A percentile compares a stretch with the other conserved stretches of the same genome.
Conservation (phyloP, 176 grass and related monocot genomes). For the Guadua angustifolia region DNA sequence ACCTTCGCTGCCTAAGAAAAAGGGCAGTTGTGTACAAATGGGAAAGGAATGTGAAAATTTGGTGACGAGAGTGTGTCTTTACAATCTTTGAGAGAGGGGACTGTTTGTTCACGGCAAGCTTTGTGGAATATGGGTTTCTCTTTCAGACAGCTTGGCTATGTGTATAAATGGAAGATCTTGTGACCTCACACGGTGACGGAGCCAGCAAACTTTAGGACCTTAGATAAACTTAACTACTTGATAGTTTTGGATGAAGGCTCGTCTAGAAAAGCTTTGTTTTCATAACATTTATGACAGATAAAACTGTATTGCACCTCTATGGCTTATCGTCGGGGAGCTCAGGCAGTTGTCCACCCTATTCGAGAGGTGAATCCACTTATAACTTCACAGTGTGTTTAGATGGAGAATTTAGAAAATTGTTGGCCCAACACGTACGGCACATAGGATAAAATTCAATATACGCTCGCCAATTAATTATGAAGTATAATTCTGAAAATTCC, state of each 20-base stretch:
- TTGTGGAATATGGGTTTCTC: background rate
- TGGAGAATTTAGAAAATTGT: too few species aligned
- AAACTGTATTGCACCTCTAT: too few species aligned
- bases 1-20: slow-evolving; percentile 42
- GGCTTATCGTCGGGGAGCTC: too few species aligned
- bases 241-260: too few species aligned
- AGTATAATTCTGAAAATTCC: background rate
- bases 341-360: too few species aligned
- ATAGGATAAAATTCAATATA: background rate
- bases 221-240: too few species aligned
- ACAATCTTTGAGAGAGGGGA: background rate
- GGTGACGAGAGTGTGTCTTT: background rate
- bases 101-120: background rate
- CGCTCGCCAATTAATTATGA: background rate
- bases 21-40: slow-evolving; percentile 23
- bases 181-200: background rate
- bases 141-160: background rate
- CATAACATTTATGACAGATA: too few species aligned
- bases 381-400: too few species aligned
- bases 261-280: too few species aligned
- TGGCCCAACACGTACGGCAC: too few species aligned
- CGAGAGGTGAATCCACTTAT: too few species aligned
- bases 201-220: too few species aligned
- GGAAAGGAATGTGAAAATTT: slow-evolving; percentile 33
- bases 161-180: background rate